These are phyloP conservation scores for Filobasidium wieringae DNA, from an alignment of 768 basidiomycete genomes.

Conservation along the genomic window DNA sequence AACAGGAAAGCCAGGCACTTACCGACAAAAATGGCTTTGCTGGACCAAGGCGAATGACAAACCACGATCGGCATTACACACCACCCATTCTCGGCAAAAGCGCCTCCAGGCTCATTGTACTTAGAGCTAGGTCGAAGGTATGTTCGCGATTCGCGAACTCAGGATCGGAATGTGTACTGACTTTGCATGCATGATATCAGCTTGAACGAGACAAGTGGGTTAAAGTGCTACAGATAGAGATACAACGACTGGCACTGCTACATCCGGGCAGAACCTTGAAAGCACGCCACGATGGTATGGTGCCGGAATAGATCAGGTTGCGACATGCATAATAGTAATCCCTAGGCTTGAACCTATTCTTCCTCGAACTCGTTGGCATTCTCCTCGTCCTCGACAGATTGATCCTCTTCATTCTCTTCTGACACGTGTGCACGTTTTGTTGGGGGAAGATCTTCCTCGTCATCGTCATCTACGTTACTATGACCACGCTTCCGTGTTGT, in stretches of 20 bases:
- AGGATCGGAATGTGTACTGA: not conserved
- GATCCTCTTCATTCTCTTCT: not conserved
- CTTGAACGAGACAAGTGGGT: conserved; percentile 91
- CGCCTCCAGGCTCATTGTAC: conserved; percentile 25
- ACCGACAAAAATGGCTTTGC: conserved; percentile 19
- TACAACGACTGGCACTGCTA: conserved; percentile 61
- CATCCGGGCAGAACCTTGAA: conserved; percentile 55
- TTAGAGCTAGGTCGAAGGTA: conserved; percentile 35
- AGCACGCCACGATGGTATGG: conserved; percentile 54
- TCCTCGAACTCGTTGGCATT: not conserved
- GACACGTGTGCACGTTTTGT: no score
- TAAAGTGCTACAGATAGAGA: conserved; percentile 81
- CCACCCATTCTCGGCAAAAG: conserved; percentile 47
- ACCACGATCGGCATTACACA: no score
- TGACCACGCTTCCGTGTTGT: not conserved
- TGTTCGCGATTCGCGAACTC: conserved; percentile 3
- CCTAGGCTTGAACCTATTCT: not conserved
- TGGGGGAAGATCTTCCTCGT: not conserved
- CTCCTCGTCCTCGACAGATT: not conserved
- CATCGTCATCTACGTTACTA: not conserved
- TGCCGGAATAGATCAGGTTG: conserved; percentile 29
- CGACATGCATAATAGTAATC: not conserved
- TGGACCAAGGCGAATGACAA: conserved; percentile 9
- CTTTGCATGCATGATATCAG: conserved; percentile 24
- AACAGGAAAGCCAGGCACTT: conserved; percentile 13